phyloP scores from a whole-genome alignment of 352 stramenopile genomes.

The Pythium periplocum region DNA sequence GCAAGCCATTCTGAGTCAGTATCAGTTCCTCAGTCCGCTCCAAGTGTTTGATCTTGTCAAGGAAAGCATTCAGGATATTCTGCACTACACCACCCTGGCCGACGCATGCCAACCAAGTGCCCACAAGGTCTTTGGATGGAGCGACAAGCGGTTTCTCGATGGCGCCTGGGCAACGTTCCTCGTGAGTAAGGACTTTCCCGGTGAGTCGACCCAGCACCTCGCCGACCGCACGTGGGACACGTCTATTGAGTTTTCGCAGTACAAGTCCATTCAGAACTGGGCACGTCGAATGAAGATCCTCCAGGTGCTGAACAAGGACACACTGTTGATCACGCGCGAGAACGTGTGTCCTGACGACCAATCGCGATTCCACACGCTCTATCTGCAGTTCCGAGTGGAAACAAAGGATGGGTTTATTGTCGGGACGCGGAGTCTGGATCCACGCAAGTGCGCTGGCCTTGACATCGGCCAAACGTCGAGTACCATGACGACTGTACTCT shows the following conservation, averaged over 20 bases:
- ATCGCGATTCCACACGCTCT: constrained; percentile 1
- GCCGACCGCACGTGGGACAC: constrained; percentile 22
- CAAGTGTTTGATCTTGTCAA: constrained; percentile 12
- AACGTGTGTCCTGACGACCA: background rate
- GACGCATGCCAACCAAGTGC: constrained; percentile 8
- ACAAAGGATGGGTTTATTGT: constrained; percentile 1
- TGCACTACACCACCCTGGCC: constrained; percentile 17
- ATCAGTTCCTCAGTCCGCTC: constrained; percentile 2
- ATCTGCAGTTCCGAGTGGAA: background rate
- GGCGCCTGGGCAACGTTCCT: constrained; percentile 30
- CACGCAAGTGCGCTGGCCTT: background rate
- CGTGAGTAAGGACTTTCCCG: constrained; percentile 28
- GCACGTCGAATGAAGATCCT: constrained; percentile 24
- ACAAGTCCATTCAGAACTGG: constrained; percentile 25
- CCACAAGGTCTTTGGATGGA: constrained; percentile 28
- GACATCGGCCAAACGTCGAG: background rate
- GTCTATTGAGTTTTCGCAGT: constrained; percentile 19
- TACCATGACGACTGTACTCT: constrained; percentile 6
- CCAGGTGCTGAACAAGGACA: constrained; percentile 12
- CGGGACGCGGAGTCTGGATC: constrained; percentile 3
- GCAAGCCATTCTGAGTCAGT: constrained; percentile 3
- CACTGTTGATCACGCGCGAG: constrained; percentile 2
- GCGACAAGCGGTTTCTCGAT: constrained; percentile 23
- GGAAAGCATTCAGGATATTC: constrained; percentile 20
- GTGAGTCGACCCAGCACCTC: constrained; percentile 17